Evolutionary conservation across 768 basidiomycete genomes (phyloP).

Genomic region (Cantharellus anzutake): DNA sequence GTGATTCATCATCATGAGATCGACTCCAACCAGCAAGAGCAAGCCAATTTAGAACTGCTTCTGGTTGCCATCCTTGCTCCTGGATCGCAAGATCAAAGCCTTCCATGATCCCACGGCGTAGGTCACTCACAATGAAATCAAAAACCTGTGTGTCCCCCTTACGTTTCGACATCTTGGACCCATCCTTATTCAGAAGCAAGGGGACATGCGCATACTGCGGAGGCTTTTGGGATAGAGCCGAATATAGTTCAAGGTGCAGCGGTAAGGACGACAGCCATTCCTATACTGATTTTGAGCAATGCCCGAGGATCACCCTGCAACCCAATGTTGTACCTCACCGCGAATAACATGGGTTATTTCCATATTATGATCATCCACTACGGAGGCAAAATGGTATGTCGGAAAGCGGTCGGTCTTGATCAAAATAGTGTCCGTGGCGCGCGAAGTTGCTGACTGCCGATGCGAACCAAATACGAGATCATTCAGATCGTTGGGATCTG

Average conservation of each 20-base stretch:
- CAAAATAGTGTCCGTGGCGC: constrained; percentile 78
- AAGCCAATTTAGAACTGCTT: constrained; percentile 80
- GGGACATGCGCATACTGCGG: constrained; percentile 88
- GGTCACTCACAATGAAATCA: constrained; percentile 54
- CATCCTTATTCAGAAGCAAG: constrained; percentile 73
- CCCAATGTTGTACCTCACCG: constrained; percentile 46
- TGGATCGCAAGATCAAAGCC: constrained; percentile 15
- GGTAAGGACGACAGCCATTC: constrained; percentile 95
- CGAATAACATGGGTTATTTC: constrained; percentile 87
- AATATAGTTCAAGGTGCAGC: constrained; percentile 78
- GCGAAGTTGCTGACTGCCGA: constrained; percentile 54
- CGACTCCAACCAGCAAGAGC: constrained; percentile 85
- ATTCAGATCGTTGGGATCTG: constrained; percentile 1
- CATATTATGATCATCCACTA: constrained; percentile 94
- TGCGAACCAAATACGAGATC: constrained; percentile 66
- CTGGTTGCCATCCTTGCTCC: constrained; percentile 80
- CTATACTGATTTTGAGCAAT: constrained; percentile 21
- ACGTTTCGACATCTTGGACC: constrained; percentile 88
- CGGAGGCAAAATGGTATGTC: constrained; percentile 90
- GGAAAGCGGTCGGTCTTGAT: constrained; percentile 87
- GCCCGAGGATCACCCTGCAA: not conserved
- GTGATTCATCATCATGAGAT: constrained; percentile 6
- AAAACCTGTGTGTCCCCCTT: constrained; percentile 75
- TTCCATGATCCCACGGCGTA: not conserved
- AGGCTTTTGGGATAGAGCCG: constrained; percentile 44